These are phyloP conservation scores for Ettlia oleoabundans DNA, from an alignment of 139 green algal species.

Conservation along the genomic window DNA sequence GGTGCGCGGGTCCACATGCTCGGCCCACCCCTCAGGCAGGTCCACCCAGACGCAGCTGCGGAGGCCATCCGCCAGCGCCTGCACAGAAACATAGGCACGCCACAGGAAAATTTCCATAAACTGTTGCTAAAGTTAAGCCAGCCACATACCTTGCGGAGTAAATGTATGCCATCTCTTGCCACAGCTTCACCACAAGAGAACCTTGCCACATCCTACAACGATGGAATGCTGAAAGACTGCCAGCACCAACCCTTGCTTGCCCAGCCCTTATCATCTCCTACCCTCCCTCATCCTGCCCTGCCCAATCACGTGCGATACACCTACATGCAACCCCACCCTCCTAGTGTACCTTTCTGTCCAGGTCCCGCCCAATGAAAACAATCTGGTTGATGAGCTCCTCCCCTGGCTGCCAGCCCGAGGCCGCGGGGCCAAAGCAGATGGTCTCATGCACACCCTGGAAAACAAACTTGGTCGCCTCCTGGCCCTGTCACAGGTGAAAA, in stretches of 20 bases:
- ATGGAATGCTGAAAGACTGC: too few relatives aligned
- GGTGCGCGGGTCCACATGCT: conserved; percentile 65
- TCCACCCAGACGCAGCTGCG: conserved; percentile 78
- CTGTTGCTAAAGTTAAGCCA: too few relatives aligned
- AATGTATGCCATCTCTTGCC: too few relatives aligned
- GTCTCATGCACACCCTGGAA: conserved; percentile 91
- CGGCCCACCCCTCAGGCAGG: conserved; percentile 80
- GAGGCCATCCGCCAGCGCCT: conserved; percentile 69
- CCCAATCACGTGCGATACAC: too few relatives aligned
- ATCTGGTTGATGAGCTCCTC: conserved; percentile 79
- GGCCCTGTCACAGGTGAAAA: too few relatives aligned
- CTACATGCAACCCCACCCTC: neutral
- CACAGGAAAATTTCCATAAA: neutral
- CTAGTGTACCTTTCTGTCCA: conserved; percentile 51
- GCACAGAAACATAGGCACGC: neutral
- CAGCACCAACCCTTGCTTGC: too few relatives aligned
- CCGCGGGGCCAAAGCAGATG: conserved; percentile 76
- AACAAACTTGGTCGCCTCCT: conserved; percentile 79
- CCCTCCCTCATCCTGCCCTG: too few relatives aligned
- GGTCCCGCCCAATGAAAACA: conserved; percentile 83
- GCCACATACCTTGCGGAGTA: too few relatives aligned
- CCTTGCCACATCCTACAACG: too few relatives aligned
- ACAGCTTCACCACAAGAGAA: too few relatives aligned
- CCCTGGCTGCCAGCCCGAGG: conserved; percentile 64
- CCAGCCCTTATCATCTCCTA: too few relatives aligned